Evolutionary conservation across 257 asterid species (phyloP).

Genomic region (Ballota nigra): DNA sequence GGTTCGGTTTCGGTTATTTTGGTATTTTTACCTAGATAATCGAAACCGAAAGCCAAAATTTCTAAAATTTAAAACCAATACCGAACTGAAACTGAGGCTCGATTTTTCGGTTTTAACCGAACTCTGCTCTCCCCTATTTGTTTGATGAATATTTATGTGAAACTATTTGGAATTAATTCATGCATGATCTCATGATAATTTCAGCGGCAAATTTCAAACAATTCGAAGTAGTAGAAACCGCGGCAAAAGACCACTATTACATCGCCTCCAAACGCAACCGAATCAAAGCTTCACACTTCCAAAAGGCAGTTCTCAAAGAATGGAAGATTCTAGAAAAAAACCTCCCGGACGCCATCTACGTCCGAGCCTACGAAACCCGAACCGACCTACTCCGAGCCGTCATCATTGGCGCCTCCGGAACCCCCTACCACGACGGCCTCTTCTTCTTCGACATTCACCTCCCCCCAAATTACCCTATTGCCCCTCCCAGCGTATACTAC

Average conservation of each 20-base stretch:
- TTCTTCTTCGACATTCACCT: conserved; percentile 64
- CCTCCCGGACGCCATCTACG: conserved; percentile 61
- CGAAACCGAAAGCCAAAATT: no score
- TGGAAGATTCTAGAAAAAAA: conserved; percentile 50
- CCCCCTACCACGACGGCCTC: conserved; percentile 70
- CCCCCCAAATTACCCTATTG: conserved; percentile 48
- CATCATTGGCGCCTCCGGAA: conserved; percentile 49
- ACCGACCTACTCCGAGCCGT: conserved; percentile 69
- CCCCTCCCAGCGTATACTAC: conserved; percentile 49
- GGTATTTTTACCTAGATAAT: no score
- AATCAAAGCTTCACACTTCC: no score
- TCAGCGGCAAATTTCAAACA: conserved; percentile 29
- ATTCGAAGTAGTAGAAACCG: conserved; percentile 38
- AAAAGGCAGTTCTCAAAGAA: conserved; percentile 54
- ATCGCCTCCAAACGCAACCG: not conserved
- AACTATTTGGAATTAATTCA: no score
- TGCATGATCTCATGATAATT: no score
- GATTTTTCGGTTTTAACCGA: no score
- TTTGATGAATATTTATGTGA: no score
- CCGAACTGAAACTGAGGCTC: no score
- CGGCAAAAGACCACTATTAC: conserved; percentile 40
- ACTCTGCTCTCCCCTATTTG: no score
- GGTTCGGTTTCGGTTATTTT: no score
- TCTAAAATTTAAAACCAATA: no score
- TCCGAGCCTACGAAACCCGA: conserved; percentile 46